phyloP scores from a whole-genome alignment of 169 alveolate genomes.

The Cryptosporidium viatorum region DNA sequence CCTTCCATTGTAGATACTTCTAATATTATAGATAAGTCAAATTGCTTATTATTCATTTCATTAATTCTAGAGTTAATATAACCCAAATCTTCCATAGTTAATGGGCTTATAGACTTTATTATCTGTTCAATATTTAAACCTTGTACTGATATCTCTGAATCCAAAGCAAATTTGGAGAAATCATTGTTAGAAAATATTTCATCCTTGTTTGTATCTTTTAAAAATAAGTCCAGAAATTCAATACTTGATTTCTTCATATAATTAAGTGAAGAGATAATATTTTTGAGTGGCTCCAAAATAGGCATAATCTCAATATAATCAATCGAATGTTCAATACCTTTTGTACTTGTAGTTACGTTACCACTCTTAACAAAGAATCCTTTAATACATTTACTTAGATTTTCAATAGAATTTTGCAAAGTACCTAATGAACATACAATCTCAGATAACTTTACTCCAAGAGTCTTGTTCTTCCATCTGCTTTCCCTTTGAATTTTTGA shows the following conservation, averaged over 20 bases:
- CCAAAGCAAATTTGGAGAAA: background rate
- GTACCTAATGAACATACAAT: constrained; percentile 38
- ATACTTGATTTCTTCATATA: constrained; percentile 7
- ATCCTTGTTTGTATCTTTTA: background rate
- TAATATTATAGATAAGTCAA: background rate
- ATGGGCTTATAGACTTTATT: background rate
- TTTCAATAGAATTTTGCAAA: constrained; percentile 6
- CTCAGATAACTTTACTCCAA: constrained; percentile 30
- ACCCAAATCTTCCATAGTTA: constrained; percentile 1
- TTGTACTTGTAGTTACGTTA: constrained; percentile 25
- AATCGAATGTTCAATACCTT: constrained; percentile 56
- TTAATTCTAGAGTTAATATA: constrained; percentile 10
- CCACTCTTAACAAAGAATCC: constrained; percentile 13
- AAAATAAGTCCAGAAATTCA: constrained; percentile 10
- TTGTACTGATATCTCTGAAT: constrained; percentile 5
- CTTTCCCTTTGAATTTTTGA: constrained; percentile 33
- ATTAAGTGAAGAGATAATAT: constrained; percentile 13
- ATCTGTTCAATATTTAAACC: constrained; percentile 31
- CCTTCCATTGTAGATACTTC: background rate
- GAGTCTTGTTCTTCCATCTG: background rate
- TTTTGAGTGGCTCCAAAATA: constrained; percentile 7
- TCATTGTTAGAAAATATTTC: background rate
- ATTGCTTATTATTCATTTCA: background rate
- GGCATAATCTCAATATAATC: constrained; percentile 60
- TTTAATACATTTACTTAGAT: constrained; percentile 7